These are phyloP conservation scores for Fraxinus angustifolia DNA, from an alignment of 305 asterid genomes.

Conservation along the genomic window DNA sequence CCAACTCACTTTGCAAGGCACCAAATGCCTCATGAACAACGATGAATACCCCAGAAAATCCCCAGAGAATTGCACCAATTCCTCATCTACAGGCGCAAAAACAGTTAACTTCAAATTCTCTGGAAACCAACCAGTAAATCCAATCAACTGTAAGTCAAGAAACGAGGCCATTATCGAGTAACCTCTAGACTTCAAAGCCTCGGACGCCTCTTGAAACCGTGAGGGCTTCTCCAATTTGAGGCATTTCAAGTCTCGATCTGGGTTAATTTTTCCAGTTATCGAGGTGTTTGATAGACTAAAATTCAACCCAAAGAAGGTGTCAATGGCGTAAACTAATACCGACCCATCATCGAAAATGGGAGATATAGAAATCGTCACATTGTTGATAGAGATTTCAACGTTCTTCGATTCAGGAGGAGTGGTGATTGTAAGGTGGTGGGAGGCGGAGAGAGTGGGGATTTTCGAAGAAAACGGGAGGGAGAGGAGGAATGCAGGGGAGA, in stretches of 20 bases:
- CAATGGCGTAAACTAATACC: constrained; percentile 50
- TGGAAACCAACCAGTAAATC: constrained; percentile 27
- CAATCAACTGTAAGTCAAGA: constrained; percentile 66
- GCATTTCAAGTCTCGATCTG: constrained; percentile 31
- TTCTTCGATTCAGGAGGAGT: constrained; percentile 11
- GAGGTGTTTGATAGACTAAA: constrained; percentile 26
- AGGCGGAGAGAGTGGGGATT: constrained; percentile 56
- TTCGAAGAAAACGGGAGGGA: constrained; percentile 54
- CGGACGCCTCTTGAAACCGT: constrained; percentile 40
- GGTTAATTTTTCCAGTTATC: not conserved
- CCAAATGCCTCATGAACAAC: constrained; percentile 61
- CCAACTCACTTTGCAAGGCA: constrained; percentile 59
- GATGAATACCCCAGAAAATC: constrained; percentile 41
- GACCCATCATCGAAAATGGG: constrained; percentile 72
- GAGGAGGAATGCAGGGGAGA: constrained; percentile 50
- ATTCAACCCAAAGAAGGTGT: constrained; percentile 43
- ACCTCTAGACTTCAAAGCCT: constrained; percentile 57
- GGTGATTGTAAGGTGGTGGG: constrained; percentile 44
- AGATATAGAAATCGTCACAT: constrained; percentile 31
- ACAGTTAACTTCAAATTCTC: constrained; percentile 45
- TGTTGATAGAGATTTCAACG: constrained; percentile 39
- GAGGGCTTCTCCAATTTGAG: constrained; percentile 38
- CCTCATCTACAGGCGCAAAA: constrained; percentile 64
- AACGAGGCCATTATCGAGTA: constrained; percentile 61
- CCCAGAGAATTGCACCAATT: constrained; percentile 42